These are phyloP conservation scores for Hypoxylon sp. DNA, from an alignment of 2,329 filamentous ascomycete species.

Conservation along the genomic window DNA sequence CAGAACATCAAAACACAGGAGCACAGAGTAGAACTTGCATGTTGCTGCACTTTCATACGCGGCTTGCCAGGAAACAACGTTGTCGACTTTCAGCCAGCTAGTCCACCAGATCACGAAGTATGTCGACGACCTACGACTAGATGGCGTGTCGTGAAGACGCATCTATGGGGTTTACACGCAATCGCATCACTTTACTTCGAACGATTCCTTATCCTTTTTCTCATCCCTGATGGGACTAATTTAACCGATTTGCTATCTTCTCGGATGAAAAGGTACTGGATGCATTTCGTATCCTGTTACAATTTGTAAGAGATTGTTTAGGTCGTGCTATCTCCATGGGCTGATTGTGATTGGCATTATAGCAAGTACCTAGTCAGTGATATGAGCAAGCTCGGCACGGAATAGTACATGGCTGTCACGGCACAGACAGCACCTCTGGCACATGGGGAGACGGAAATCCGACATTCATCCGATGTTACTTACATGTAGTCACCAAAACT, in stretches of 20 bases:
- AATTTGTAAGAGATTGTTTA: conserved; percentile 12
- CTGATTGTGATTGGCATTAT: conserved; percentile 12
- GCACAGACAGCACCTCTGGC: conserved; percentile 12
- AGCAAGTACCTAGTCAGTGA: conserved; percentile 5
- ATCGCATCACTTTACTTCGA: conserved; percentile 14
- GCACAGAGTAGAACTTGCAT: conserved; percentile 5
- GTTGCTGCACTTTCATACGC: conserved; percentile 32
- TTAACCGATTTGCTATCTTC: conserved; percentile 13
- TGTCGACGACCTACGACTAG: background rate
- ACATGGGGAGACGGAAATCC: conserved; percentile 1
- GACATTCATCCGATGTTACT: conserved; percentile 27
- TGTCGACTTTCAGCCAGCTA: background rate
- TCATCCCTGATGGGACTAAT: background rate
- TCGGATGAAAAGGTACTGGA: conserved; percentile 13
- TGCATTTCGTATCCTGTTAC: conserved; percentile 12
- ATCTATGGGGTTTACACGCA: conserved; percentile 19
- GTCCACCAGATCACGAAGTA: conserved; percentile 3
- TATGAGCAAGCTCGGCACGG: conserved; percentile 4
- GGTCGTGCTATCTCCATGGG: conserved; percentile 13
- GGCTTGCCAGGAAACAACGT: conserved; percentile 21
- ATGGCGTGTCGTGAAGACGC: conserved; percentile 25
- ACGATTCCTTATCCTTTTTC: conserved; percentile 5
- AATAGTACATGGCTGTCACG: background rate
- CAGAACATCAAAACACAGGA: too few relatives aligned
- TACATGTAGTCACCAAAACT: conserved; percentile 8